Evolutionary conservation across 768 basidiomycete genomes (phyloP).

Genomic region (Collybiopsis confluens): DNA sequence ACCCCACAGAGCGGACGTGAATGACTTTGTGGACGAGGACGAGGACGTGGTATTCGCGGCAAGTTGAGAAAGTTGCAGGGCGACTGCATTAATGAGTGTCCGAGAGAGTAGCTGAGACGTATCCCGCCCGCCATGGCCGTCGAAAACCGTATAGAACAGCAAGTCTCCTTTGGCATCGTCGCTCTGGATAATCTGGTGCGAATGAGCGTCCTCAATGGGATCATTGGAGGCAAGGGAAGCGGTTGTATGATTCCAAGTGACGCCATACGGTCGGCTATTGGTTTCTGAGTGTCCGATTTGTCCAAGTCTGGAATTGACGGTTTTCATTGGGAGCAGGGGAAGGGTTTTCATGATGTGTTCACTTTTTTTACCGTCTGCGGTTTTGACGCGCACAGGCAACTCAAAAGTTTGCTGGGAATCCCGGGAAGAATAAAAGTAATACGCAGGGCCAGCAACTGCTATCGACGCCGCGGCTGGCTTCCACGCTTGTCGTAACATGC

Average conservation of each 20-base stretch:
- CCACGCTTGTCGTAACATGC: conserved; percentile 66
- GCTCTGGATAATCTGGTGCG: conserved; percentile 61
- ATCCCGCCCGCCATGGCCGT: conserved; percentile 81
- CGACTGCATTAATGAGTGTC: conserved; percentile 80
- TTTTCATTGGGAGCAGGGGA: conserved; percentile 50
- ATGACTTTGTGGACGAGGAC: conserved; percentile 19
- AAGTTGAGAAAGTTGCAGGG: conserved; percentile 64
- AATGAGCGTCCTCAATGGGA: conserved; percentile 87
- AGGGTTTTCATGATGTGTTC: conserved; percentile 50
- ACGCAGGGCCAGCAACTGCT: conserved; percentile 53
- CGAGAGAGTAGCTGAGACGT: conserved; percentile 84
- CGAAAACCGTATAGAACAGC: conserved; percentile 86
- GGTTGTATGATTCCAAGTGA: conserved; percentile 73
- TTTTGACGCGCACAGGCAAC: conserved; percentile 48
- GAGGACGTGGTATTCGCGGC: conserved; percentile 31
- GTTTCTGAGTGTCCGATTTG: conserved; percentile 47
- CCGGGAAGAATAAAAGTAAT: conserved; percentile 49
- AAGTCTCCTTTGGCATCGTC: conserved; percentile 70
- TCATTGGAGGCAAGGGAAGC: conserved; percentile 82
- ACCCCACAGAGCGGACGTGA: conserved; percentile 7
- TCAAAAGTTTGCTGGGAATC: conserved; percentile 51
- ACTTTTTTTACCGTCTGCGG: conserved; percentile 53
- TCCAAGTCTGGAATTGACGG: conserved; percentile 53
- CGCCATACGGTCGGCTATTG: conserved; percentile 46
- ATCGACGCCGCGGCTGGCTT: conserved; percentile 60